These are phyloP conservation scores for Babesia bigemina DNA, from an alignment of 169 alveolate genomes.

Conservation along the genomic window DNA sequence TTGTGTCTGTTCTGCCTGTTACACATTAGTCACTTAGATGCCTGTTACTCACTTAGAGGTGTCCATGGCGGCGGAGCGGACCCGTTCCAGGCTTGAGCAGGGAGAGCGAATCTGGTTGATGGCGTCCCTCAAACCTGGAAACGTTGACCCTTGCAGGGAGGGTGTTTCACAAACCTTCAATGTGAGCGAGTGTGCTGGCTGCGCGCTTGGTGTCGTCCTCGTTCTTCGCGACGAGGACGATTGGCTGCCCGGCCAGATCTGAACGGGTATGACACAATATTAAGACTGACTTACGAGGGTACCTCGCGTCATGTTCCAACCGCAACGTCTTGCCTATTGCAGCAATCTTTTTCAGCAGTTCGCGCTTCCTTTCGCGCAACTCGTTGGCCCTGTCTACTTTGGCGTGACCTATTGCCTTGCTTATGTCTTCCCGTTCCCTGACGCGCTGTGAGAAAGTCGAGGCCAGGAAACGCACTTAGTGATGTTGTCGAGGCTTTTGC, in stretches of 20 bases:
- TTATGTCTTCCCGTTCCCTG: constrained; percentile 37
- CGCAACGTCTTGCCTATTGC: constrained; percentile 56
- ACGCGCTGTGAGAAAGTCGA: neutral
- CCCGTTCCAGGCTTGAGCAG: constrained; percentile 59
- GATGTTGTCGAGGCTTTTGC: constrained; percentile 22
- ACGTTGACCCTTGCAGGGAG: neutral
- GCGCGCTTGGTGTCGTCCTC: constrained; percentile 55
- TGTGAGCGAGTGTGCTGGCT: constrained; percentile 61
- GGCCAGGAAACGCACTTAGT: constrained; percentile 19
- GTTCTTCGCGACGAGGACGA: constrained; percentile 50
- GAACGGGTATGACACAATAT: neutral
- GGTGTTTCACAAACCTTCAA: constrained; percentile 36
- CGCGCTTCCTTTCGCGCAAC: constrained; percentile 28
- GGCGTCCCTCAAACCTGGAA: constrained; percentile 64
- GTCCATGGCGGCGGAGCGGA: constrained; percentile 23
- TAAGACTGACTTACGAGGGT: constrained; percentile 36
- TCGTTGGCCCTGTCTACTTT: constrained; percentile 39
- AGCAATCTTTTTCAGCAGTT: constrained; percentile 43
- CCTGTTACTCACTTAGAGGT: neutral
- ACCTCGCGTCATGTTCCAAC: constrained; percentile 50
- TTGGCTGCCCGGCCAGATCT: constrained; percentile 63
- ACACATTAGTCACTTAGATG: neutral
- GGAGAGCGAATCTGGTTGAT: constrained; percentile 69
- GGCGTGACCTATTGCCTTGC: constrained; percentile 30
- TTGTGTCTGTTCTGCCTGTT: constrained; percentile 24